Evolutionary conservation across 2,329 filamentous ascomycete genomes (phyloP), one percentile per base, ranked within the genome.

Genomic region (Paecilomyces niveus): DNA sequence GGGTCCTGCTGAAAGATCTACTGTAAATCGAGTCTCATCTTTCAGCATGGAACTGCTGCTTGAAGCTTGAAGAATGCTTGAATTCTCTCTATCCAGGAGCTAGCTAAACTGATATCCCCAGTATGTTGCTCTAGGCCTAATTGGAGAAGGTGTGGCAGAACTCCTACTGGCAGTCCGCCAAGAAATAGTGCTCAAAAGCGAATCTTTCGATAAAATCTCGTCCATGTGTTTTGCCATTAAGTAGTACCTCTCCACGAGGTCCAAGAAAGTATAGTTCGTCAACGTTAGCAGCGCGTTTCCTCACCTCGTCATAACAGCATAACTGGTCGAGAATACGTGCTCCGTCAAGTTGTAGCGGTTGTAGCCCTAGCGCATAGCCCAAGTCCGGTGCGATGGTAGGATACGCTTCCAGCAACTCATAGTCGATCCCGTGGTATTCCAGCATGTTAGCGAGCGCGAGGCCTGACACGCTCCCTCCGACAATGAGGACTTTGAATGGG

Each of bases 401-500:
- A 21, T 60, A 51, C 22, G 58, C 60, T 55, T 60, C 61, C 1
- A 60, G 52, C 0, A 62, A n/a, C 3, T 59, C 35, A 24, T 52
- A 62, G 31, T 59, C 60, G 52, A 62, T 60, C 3, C 49, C 58
- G 33, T 58, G 60, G 24, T 49, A 52, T 24, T 61, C 57, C 6
- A 61, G 39, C 53, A 57, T 58, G 39, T 60, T 61, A 6, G 56
- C 56, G 24, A 63, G 54, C 7, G 55, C 54, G 33, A 63, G 39
- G 39, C 61, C 61, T 2, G 54, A 11, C 22, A 60, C 33, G 39
- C 58, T 63, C 18, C 57, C 60, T 10, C 58, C 62, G 13, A 62
- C 55, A 21, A 62, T 60, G 29, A 62, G 57, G 13, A 62, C 62
- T 35, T 55, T 62, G 54, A 63, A 62, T 18, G 58, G 39, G 5